Base-by-base conservation (phyloP, 2,329 filamentous ascomycete genomes). In the Xylariaceae sp. region DNA sequence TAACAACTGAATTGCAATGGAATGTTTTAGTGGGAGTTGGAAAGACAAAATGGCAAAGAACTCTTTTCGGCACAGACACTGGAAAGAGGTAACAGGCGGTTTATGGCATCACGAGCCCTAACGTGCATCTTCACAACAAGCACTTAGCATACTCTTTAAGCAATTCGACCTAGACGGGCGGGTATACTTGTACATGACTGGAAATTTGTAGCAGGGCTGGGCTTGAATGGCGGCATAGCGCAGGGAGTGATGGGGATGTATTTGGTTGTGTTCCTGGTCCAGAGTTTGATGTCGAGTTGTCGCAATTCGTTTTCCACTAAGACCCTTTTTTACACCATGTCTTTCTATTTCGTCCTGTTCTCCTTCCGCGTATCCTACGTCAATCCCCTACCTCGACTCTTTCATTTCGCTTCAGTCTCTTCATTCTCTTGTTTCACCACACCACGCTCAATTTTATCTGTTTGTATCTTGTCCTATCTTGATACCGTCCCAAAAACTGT, bases 11-110 rank as follows among this genome's bases (percentile, higher is more conserved):
- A 53, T 61, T 62, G 55, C 54, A 62, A 59, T 62, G 60, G 58
- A 68, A 72, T 71, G 67, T 67, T 70, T 69, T 67, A 66, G 67
- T 66, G 53, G 65, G 60, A 70, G 72, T 67, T 67, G 71, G 72
- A 71, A 72, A 73, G 69, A 72, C 64, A 73, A 74, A 74, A 71
- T 64, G 58, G 55, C 55, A 57, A 59, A 58, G 32, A 45, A 31
- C 35, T 53, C 54, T 62, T 63, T 65, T 55, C 53, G 49, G 59
- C 57, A 65, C 51, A 57, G 60, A 62, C 58, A 61, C 55, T 51
- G 60, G 51, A 57, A 56, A 47, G 47, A 29, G 58, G 61, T 48
- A 56, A 51, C 58, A 58, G 58, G 59, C 55, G 62, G 60, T 62
- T 58, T 59, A 60, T 53, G 55, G 60, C 53, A 58, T 56, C 47